Evolutionary conservation across 805 yeast genomes (phyloP).

Genomic region (Kodamaea hsintzibuensis): DNA sequence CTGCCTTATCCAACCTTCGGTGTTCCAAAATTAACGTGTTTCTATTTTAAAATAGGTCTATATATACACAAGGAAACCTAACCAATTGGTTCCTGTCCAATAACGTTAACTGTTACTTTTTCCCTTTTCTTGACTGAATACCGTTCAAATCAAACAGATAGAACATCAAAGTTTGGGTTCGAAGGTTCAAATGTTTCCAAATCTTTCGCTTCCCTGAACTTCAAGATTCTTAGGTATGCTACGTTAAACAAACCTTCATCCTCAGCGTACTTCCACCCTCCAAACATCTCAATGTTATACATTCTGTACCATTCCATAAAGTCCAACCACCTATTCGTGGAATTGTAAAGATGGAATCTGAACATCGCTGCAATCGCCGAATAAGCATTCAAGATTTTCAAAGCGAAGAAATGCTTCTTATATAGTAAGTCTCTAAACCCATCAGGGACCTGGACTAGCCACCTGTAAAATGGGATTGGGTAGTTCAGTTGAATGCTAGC

Average conservation of each 20-base stretch:
- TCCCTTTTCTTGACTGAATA: too few species aligned
- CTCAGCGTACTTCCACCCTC: slow-evolving; percentile 15
- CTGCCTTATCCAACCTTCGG: too few species aligned
- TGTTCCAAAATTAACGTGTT: too few species aligned
- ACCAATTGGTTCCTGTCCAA: too few species aligned
- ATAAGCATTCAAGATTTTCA: slow-evolving; percentile 24
- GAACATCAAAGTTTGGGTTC: background rate
- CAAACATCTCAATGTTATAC: slow-evolving; percentile 12
- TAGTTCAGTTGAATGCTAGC: slow-evolving; percentile 19
- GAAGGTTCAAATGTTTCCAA: slow-evolving; percentile 6
- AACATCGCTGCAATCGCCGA: slow-evolving; percentile 20
- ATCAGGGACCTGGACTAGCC: slow-evolving; percentile 21
- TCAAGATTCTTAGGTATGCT: background rate
- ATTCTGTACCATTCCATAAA: slow-evolving; percentile 21
- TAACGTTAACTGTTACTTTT: too few species aligned
- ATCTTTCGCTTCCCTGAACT: background rate
- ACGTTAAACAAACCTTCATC: slow-evolving; percentile 14
- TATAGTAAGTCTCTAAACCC: slow-evolving; percentile 21
- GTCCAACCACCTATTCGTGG: slow-evolving; percentile 32
- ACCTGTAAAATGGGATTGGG: slow-evolving; percentile 35
- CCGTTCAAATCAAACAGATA: background rate
- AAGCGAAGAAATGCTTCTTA: slow-evolving; percentile 23
- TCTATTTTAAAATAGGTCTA: too few species aligned
- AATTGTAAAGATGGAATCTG: slow-evolving; percentile 22
- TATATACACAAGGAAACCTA: too few species aligned